phyloP scores from a whole-genome alignment of 495 filamentous ascomycete species.

The Rusavskia elegans region DNA sequence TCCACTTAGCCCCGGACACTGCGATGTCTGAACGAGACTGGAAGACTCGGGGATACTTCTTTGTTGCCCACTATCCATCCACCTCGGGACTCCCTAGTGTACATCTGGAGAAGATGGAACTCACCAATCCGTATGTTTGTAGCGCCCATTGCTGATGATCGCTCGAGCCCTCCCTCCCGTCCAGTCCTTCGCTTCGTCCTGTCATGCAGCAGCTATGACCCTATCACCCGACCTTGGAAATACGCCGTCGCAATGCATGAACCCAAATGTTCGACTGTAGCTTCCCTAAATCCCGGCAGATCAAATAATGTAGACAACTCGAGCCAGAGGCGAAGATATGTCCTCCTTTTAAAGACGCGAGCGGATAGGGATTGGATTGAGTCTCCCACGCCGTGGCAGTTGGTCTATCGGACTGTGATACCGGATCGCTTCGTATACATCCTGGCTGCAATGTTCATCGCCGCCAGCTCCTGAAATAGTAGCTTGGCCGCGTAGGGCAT shows the following conservation, averaged over 20 bases:
- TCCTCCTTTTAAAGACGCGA: background rate
- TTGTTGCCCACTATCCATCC: background rate
- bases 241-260: constrained; percentile 8
- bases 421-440: constrained; percentile 85
- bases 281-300: background rate
- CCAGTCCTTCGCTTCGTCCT: background rate
- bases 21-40: background rate
- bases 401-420: constrained; percentile 39
- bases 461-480: constrained; percentile 91
- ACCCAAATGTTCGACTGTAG: background rate
- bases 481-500: constrained; percentile 98
- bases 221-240: constrained; percentile 4
- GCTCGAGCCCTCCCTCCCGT: background rate
- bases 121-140: background rate
- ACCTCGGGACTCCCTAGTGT: background rate
- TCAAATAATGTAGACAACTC: too few relatives aligned
- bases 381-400: background rate
- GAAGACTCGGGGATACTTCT: background rate
- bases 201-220: constrained; percentile 1
- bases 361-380: background rate
- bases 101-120: background rate
- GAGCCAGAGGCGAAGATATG: background rate
- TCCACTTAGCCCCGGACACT: too few relatives aligned
- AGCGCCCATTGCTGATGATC: background rate
- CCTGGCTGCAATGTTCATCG: constrained; percentile 95